Conservation (phyloP, 148 eudicot species). For the Oxyria digyna region DNA sequence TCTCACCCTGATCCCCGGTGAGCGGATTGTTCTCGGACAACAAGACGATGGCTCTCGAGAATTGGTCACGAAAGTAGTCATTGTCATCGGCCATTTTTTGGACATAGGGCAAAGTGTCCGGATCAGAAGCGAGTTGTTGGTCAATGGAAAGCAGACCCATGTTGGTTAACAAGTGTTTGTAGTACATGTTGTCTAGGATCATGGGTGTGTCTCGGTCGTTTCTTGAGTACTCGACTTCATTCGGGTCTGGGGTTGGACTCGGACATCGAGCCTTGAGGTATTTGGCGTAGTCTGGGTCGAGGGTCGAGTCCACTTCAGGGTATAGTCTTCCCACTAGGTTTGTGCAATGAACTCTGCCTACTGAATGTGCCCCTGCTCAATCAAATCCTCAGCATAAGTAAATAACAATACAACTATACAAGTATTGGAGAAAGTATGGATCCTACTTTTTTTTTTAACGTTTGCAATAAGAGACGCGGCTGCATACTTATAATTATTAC, state of each 20-base stretch:
- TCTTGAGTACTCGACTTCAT: slow-evolving; percentile 36
- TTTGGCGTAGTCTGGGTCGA: slow-evolving; percentile 39
- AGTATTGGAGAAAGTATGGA: too few relatives aligned
- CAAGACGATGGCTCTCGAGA: slow-evolving; percentile 37
- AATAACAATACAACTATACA: too few relatives aligned
- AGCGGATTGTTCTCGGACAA: slow-evolving; percentile 74
- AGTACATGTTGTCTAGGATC: slow-evolving; percentile 59
- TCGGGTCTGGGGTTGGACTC: slow-evolving; percentile 33
- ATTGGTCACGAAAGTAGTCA: slow-evolving; percentile 49
- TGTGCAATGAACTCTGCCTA: slow-evolving; percentile 61
- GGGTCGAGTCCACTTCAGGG: slow-evolving; percentile 54
- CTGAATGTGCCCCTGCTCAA: slow-evolving; percentile 90
- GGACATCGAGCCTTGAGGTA: slow-evolving; percentile 72
- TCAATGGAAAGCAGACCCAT: slow-evolving; percentile 54
- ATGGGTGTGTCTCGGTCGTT: slow-evolving; percentile 52
- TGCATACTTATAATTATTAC: too few relatives aligned
- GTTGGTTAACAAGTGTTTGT: slow-evolving; percentile 43
- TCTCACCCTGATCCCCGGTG: slow-evolving; percentile 44
- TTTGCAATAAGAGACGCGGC: too few relatives aligned
- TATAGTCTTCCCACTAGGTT: slow-evolving; percentile 61
- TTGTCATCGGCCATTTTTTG: slow-evolving; percentile 63
- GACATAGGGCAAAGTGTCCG: slow-evolving; percentile 43
- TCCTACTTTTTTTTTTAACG: too few relatives aligned
- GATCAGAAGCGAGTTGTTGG: slow-evolving; percentile 41
- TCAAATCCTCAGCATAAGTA: too few relatives aligned